These are phyloP conservation scores for Rhododendron mucronatum DNA, from an alignment of 148 eudicot species.

Conservation along the genomic window DNA sequence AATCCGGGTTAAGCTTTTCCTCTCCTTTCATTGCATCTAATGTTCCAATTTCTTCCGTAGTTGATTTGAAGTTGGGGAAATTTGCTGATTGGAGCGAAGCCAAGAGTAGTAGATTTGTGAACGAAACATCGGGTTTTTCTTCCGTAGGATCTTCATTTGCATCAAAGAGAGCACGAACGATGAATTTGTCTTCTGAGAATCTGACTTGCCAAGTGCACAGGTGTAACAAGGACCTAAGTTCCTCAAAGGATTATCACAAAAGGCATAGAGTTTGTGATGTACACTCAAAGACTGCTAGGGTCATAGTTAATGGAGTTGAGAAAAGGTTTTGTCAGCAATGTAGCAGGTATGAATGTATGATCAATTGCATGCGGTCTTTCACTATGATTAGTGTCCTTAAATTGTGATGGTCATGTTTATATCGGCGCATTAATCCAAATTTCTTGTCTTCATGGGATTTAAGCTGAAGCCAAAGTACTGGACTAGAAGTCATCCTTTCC, in stretches of 20 bases:
- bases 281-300: slow-evolving; percentile 50
- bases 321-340: slow-evolving; percentile 99
- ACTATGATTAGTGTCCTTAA: neutral
- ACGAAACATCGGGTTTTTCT: slow-evolving; percentile 1
- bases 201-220: slow-evolving; percentile 42
- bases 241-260: slow-evolving; percentile 39
- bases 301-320: slow-evolving; percentile 75
- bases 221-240: slow-evolving; percentile 40
- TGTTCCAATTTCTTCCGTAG: slow-evolving; percentile 17
- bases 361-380: slow-evolving; percentile 9
- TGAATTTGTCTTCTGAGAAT: slow-evolving; percentile 13
- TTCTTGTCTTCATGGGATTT: neutral
- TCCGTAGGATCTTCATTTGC: slow-evolving; percentile 15
- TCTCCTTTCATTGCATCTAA: slow-evolving; percentile 23
- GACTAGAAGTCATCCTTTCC: neutral
- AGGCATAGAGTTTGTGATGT: slow-evolving; percentile 49
- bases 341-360: slow-evolving; percentile 90
- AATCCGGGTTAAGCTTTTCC: slow-evolving; percentile 18
- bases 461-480: neutral
- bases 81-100: slow-evolving; percentile 17
- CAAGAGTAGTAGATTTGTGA: slow-evolving; percentile 9
- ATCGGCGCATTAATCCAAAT: neutral
- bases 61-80: slow-evolving; percentile 44
- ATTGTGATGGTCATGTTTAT: neutral
- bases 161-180: slow-evolving; percentile 29